Evolutionary conservation across 768 basidiomycete genomes (phyloP).

Genomic region (Kwoniella europaea): DNA sequence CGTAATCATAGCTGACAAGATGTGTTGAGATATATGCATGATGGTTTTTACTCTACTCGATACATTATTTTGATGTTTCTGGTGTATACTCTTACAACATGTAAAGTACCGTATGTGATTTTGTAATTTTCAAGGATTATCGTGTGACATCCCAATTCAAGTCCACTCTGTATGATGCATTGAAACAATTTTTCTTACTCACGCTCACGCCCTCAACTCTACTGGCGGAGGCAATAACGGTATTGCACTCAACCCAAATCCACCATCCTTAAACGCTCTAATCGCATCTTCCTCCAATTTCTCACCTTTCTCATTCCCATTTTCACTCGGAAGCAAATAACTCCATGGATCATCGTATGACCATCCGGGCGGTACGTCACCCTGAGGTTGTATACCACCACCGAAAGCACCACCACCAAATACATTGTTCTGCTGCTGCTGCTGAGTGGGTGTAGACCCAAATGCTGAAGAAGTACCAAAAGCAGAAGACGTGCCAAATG

Average conservation of each 20-base stretch:
- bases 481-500: slow-evolving; percentile 4
- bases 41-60: no score
- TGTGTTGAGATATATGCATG: no score
- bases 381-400: neutral
- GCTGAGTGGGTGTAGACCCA: slow-evolving; percentile 12
- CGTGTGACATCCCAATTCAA: no score
- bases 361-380: slow-evolving; percentile 35
- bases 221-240: slow-evolving; percentile 37
- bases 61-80: neutral
- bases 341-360: slow-evolving; percentile 45
- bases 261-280: slow-evolving; percentile 18
- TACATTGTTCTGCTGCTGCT: neutral
- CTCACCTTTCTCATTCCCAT: slow-evolving; percentile 18
- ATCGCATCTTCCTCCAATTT: slow-evolving; percentile 27
- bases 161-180: no score
- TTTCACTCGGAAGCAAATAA: slow-evolving; percentile 17
- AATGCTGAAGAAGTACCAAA: slow-evolving; percentile 18
- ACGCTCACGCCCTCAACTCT: slow-evolving; percentile 22
- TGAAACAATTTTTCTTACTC: neutral
- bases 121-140: neutral
- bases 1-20: no score
- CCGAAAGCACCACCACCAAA: slow-evolving; percentile 3
- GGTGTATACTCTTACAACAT: neutral
- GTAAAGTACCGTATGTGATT: neutral
- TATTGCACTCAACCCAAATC: slow-evolving; percentile 31